Evolutionary conservation across 2,329 filamentous ascomycete species (phyloP).

Genomic region (Rhynchosporium agropyri): DNA sequence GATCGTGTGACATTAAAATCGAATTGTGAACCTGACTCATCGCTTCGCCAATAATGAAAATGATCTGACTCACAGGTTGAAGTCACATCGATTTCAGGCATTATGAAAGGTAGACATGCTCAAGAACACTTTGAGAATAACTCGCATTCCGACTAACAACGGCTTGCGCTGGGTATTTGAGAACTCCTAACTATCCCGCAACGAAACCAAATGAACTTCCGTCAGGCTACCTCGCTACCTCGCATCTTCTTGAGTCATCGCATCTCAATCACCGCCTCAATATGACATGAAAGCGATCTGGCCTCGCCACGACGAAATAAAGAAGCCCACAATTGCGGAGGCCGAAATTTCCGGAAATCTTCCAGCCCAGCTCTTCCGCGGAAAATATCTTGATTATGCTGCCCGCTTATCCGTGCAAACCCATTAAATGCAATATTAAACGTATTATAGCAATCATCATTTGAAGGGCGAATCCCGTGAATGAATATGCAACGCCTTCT

Average conservation of each 20-base stretch:
- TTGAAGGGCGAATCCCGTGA: not conserved
- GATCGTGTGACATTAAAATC: too few species aligned
- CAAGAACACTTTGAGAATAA: not conserved
- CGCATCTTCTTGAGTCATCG: not conserved
- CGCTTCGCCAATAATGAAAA: too few species aligned
- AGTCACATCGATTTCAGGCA: too few species aligned
- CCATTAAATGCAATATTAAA: not conserved
- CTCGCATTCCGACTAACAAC: slow-evolving; percentile 21
- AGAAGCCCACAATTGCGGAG: not conserved
- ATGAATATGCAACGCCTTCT: slow-evolving; percentile 8
- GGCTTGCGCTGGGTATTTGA: slow-evolving; percentile 22
- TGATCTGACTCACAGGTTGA: not conserved
- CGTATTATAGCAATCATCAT: slow-evolving; percentile 9
- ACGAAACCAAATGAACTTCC: not conserved
- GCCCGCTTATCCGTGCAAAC: not conserved
- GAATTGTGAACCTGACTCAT: too few species aligned
- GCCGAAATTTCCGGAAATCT: not conserved
- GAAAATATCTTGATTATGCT: not conserved
- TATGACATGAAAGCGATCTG: not conserved
- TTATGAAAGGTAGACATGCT: not conserved
- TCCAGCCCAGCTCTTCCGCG: not conserved
- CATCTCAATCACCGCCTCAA: slow-evolving; percentile 2
- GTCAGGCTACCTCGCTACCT: not conserved
- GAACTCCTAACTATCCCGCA: not conserved
- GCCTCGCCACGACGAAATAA: not conserved